phyloP scores from a whole-genome alignment of 306 rosid genomes.

The Citrullus colocynthis region DNA sequence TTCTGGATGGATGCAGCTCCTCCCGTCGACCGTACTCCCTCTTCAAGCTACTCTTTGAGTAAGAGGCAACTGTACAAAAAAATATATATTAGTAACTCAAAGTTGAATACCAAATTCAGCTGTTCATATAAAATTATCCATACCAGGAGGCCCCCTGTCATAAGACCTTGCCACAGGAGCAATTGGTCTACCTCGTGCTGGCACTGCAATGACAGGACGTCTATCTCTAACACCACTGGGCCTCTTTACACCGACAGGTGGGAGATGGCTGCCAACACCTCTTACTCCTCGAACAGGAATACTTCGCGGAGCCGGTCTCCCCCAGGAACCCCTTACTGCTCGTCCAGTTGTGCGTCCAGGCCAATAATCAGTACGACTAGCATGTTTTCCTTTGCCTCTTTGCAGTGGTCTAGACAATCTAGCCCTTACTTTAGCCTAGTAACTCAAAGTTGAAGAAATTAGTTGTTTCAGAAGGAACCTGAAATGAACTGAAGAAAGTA shows the following conservation, averaged over 20 bases:
- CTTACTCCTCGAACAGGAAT: slow-evolving; percentile 52
- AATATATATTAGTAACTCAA: not conserved
- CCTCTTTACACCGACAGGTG: slow-evolving; percentile 46
- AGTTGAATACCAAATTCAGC: not conserved
- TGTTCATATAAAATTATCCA: not conserved
- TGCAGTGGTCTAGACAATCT: slow-evolving; percentile 95
- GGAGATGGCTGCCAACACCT: slow-evolving; percentile 56
- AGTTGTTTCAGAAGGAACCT: not conserved
- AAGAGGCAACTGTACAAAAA: slow-evolving; percentile 40
- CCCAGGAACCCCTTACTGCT: slow-evolving; percentile 60
- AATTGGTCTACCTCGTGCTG: slow-evolving; percentile 53
- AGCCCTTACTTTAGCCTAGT: slow-evolving; percentile 92
- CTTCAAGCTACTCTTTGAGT: slow-evolving; percentile 67
- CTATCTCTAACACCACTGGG: slow-evolving; percentile 66
- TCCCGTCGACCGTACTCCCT: slow-evolving; percentile 75
- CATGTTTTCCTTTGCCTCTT: slow-evolving; percentile 76
- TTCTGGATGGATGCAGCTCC: slow-evolving; percentile 80
- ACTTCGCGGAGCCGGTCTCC: slow-evolving; percentile 49
- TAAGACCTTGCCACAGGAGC: slow-evolving; percentile 73
- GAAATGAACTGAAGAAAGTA: not conserved
- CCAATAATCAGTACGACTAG: slow-evolving; percentile 59
- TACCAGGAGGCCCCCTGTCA: slow-evolving; percentile 82
- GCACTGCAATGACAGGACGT: slow-evolving; percentile 55
- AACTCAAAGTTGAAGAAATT: not conserved
- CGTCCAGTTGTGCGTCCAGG: slow-evolving; percentile 41